Conservation (phyloP, 805 yeast species). For the Kurtzmaniella cleridarum region DNA sequence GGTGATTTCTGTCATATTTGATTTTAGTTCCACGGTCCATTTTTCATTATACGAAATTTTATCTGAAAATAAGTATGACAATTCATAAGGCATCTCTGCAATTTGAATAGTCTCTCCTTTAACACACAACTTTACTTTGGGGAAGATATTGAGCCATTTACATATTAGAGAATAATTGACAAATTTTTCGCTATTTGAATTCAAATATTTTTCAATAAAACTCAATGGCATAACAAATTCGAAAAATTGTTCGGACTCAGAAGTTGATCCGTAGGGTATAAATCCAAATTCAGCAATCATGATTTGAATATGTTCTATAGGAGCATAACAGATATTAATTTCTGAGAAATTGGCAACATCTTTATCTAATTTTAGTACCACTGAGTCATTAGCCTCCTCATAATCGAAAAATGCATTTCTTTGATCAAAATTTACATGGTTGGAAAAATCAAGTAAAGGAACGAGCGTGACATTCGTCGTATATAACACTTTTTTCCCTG, state of each 20-base stretch:
- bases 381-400: conserved; percentile 35
- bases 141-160: conserved; percentile 26
- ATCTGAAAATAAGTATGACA: conserved; percentile 40
- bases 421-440: conserved; percentile 40
- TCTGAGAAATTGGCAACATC: conserved; percentile 10
- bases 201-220: conserved; percentile 7
- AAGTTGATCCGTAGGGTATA: conserved; percentile 13
- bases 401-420: conserved; percentile 59
- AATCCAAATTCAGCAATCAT: conserved; percentile 28
- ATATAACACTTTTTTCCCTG: conserved; percentile 4
- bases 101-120: conserved; percentile 8
- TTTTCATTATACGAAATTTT: conserved; percentile 69
- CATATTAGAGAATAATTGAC: conserved; percentile 9
- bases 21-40: conserved; percentile 11
- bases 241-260: conserved; percentile 9
- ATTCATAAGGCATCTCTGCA: conserved; percentile 11
- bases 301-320: conserved; percentile 16
- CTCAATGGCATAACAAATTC: conserved; percentile 7
- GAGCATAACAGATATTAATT: conserved; percentile 21
- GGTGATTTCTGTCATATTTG: conserved; percentile 1
- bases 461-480: conserved; percentile 48
- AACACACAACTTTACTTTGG: conserved; percentile 18
- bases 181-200: conserved; percentile 6
- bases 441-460: conserved; percentile 64
- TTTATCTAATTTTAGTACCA: conserved; percentile 55